These are phyloP conservation scores for Penicillium sp. DNA, from an alignment of 2,329 filamentous ascomycete genomes.

Conservation along the genomic window DNA sequence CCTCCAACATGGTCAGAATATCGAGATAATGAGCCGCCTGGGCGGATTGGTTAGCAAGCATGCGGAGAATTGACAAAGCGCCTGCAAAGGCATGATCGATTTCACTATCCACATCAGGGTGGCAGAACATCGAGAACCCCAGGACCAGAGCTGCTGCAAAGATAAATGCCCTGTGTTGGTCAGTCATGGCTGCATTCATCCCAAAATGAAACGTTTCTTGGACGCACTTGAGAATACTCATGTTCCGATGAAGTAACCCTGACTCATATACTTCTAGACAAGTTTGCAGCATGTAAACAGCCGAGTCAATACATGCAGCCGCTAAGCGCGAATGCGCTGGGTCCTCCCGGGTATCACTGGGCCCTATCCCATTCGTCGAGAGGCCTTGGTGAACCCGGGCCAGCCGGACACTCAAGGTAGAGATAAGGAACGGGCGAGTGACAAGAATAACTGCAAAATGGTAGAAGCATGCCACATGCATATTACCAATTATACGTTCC, in stretches of 20 bases:
- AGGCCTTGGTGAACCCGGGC: conserved; percentile 29
- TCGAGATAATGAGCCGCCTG: conserved; percentile 63
- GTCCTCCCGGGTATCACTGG: conserved; percentile 23
- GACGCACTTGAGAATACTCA: conserved; percentile 63
- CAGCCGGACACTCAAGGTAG: conserved; percentile 48
- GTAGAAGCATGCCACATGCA: conserved; percentile 62
- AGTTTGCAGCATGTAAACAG: conserved; percentile 60
- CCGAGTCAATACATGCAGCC: conserved; percentile 60
- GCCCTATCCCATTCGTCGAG: conserved; percentile 14
- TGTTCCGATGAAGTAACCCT: conserved; percentile 55
- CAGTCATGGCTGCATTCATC: not conserved
- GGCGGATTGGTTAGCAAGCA: conserved; percentile 55
- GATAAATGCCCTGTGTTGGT: conserved; percentile 50
- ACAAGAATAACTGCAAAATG: conserved; percentile 64
- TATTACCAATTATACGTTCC: conserved; percentile 51
- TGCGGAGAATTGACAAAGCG: conserved; percentile 55
- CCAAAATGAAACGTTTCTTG: not conserved
- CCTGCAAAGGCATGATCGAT: conserved; percentile 52
- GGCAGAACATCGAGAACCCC: conserved; percentile 61
- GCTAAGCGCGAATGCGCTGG: conserved; percentile 47
- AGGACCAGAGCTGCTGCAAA: conserved; percentile 63
- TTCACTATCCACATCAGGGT: conserved; percentile 48
- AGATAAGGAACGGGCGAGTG: conserved; percentile 61
- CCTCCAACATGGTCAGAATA: conserved; percentile 55
- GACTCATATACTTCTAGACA: conserved; percentile 55